Percentiles rank a stretch among this genome's conserved stretches.
These are phyloP conservation scores for Aureobasidium sp. DNA, from an alignment of 2,329 filamentous ascomycete genomes.

Conservation along the genomic window DNA sequence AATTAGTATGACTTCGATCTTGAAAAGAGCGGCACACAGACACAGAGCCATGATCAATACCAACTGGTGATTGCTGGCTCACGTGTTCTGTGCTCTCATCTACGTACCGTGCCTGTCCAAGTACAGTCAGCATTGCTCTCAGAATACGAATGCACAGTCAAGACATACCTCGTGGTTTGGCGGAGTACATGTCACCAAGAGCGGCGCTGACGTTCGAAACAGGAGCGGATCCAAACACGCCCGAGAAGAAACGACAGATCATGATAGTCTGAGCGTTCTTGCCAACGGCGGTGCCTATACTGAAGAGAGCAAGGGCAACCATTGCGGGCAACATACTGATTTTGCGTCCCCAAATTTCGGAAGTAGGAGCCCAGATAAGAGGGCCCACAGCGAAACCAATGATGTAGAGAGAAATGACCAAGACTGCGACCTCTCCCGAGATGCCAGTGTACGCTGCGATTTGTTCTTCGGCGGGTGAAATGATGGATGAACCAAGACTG, in stretches of 20 bases:
- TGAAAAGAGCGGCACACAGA: no score
- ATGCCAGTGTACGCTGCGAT: slow-evolving; percentile 40
- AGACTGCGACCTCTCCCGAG: slow-evolving; percentile 37
- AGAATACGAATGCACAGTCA: background rate
- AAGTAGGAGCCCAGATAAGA: slow-evolving; percentile 34
- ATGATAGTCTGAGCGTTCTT: slow-evolving; percentile 32
- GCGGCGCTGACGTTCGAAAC: slow-evolving; percentile 38
- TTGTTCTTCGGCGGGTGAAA: slow-evolving; percentile 38
- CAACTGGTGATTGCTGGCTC: no score
- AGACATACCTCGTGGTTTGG: slow-evolving; percentile 30
- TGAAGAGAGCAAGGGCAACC: slow-evolving; percentile 38
- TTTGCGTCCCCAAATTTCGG: slow-evolving; percentile 41
- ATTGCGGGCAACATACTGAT: slow-evolving; percentile 39
- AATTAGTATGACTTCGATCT: no score
- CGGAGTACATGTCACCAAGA: slow-evolving; percentile 38
- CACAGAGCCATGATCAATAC: no score
- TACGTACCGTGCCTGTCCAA: background rate
- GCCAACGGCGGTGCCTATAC: slow-evolving; percentile 39
- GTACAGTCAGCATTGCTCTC: background rate
- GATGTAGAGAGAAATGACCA: slow-evolving; percentile 40
- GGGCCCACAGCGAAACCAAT: slow-evolving; percentile 17
- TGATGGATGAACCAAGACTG: slow-evolving; percentile 45
- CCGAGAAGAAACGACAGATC: slow-evolving; percentile 39
- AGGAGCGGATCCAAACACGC: slow-evolving; percentile 39
- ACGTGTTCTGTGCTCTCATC: no score